A percentile compares a stretch with the other conserved stretches of the same genome.
phyloP scores from a whole-genome alignment of 2,329 filamentous ascomycete genomes.

The Colletotrichum eremochloae region DNA sequence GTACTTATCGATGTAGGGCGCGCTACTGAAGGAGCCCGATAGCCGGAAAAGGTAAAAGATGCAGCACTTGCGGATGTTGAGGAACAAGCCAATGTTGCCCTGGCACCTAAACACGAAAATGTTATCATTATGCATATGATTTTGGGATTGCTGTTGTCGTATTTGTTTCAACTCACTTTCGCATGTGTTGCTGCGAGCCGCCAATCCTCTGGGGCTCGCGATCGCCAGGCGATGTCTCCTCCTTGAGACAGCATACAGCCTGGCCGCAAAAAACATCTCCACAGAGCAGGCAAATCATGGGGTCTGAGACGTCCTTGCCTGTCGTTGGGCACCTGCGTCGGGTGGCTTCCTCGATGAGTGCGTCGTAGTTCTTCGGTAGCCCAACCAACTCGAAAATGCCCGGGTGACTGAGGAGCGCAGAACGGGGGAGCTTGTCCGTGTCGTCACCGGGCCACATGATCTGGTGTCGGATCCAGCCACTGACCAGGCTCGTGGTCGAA shows the following conservation, averaged over 20 bases:
- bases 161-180: slow-evolving; percentile 73
- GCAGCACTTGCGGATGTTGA: slow-evolving; percentile 97
- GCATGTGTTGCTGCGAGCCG: slow-evolving; percentile 91
- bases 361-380: slow-evolving; percentile 91
- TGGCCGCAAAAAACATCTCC: slow-evolving; percentile 98
- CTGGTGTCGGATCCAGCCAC: slow-evolving; percentile 82
- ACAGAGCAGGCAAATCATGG: slow-evolving; percentile 93
- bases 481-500: slow-evolving; percentile 60
- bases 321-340: slow-evolving; percentile 87
- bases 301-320: slow-evolving; percentile 91
- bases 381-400: slow-evolving; percentile 95
- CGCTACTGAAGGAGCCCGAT: slow-evolving; percentile 86
- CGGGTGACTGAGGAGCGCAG: slow-evolving; percentile 78
- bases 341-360: slow-evolving; percentile 91
- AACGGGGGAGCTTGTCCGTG: slow-evolving; percentile 49
- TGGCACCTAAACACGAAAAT: slow-evolving; percentile 75
- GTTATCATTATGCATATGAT: not conserved
- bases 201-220: slow-evolving; percentile 70
- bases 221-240: slow-evolving; percentile 60
- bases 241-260: slow-evolving; percentile 87
- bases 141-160: not conserved
- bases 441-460: slow-evolving; percentile 53
- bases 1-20: slow-evolving; percentile 95
- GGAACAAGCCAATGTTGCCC: slow-evolving; percentile 89
- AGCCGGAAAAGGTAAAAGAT: slow-evolving; percentile 87